A percentile compares a stretch with the other conserved stretches of the same genome.
phyloP scores from a whole-genome alignment of 768 basidiomycete species.

The Sarcomyxa edulis region DNA sequence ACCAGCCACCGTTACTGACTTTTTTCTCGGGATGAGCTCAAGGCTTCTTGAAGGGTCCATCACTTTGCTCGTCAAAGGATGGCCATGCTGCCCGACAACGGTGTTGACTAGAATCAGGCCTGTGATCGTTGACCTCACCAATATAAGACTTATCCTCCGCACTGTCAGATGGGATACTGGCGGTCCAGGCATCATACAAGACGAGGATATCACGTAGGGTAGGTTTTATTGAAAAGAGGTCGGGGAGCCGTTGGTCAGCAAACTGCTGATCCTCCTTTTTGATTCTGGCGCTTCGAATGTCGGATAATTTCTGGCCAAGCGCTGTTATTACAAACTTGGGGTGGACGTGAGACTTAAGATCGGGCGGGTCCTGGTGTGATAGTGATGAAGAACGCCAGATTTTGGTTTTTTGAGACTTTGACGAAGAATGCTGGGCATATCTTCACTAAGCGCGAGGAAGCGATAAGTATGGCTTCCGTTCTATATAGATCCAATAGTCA shows the following conservation, averaged over 20 bases:
- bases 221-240: neutral
- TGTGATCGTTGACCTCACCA: too few relatives aligned
- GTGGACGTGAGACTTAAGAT: slow-evolving; percentile 11
- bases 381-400: slow-evolving; percentile 9
- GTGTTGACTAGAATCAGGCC: too few relatives aligned
- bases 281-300: too few relatives aligned
- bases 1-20: too few relatives aligned
- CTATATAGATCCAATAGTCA: neutral
- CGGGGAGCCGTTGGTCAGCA: neutral
- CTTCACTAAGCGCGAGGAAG: neutral
- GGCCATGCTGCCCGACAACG: too few relatives aligned
- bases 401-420: neutral
- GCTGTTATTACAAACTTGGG: slow-evolving; percentile 13
- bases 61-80: too few relatives aligned
- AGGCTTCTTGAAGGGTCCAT: too few relatives aligned
- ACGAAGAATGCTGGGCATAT: neutral
- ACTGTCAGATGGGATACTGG: neutral
- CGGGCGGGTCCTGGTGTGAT: too few relatives aligned
- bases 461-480: neutral
- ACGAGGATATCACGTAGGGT: neutral
- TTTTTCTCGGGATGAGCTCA: too few relatives aligned
- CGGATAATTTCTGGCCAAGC: slow-evolving; percentile 12
- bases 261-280: too few relatives aligned
- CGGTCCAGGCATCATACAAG: slow-evolving; percentile 1
- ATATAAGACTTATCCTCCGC: neutral